phyloP scores from a whole-genome alignment of 2,329 filamentous ascomycete species.

The Bipolaris cookei region DNA sequence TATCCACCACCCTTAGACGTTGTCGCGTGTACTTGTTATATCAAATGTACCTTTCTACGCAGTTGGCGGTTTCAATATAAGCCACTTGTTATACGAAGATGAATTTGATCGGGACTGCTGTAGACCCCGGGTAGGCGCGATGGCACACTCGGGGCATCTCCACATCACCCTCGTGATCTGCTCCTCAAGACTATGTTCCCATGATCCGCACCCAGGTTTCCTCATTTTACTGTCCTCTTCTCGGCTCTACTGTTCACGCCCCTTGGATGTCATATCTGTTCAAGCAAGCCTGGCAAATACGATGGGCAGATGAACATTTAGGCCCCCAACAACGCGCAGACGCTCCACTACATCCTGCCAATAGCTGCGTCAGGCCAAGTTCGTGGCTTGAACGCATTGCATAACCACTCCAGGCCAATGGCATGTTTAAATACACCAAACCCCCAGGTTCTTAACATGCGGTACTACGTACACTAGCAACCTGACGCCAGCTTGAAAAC shows the following conservation, averaged over 20 bases:
- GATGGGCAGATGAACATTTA: background rate
- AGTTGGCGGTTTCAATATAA: background rate
- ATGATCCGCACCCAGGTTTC: background rate
- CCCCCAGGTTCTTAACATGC: background rate
- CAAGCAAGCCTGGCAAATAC: background rate
- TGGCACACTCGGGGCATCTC: background rate
- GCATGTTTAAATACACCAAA: background rate
- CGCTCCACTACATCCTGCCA: background rate
- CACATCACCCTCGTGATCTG: background rate
- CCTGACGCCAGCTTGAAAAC: background rate
- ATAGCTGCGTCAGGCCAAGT: conserved; percentile 3
- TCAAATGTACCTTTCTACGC: background rate
- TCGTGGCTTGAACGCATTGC: background rate
- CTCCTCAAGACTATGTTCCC: background rate
- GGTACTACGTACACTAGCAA: background rate
- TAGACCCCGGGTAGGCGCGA: background rate
- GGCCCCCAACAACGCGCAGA: conserved; percentile 13
- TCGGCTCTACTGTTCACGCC: background rate
- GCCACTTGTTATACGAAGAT: background rate
- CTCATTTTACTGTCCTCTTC: background rate
- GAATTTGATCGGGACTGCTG: background rate
- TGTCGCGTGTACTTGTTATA: background rate
- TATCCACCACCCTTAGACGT: background rate
- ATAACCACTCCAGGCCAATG: background rate
- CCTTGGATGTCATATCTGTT: background rate